These are phyloP conservation scores for Nothophytophthora sp. DNA, from an alignment of 352 stramenopile genomes.

Conservation along the genomic window DNA sequence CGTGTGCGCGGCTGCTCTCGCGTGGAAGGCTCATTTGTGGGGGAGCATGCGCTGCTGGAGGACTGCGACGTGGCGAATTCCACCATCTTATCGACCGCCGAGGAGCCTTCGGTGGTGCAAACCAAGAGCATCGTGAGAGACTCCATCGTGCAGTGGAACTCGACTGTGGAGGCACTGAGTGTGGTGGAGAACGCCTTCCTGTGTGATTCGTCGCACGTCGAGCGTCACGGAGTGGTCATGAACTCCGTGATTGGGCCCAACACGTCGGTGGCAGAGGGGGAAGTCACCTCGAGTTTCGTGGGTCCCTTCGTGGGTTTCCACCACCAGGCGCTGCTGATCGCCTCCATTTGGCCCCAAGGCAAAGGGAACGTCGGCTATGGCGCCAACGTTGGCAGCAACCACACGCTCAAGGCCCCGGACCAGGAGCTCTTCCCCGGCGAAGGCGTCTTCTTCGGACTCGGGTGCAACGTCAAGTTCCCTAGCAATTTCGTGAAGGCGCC, in stretches of 20 bases:
- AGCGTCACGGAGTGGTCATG: conserved; percentile 84
- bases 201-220: conserved; percentile 76
- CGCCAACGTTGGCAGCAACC: conserved; percentile 97
- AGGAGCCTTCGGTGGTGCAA: conserved; percentile 43
- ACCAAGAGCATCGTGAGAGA: conserved; percentile 68
- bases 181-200: conserved; percentile 73
- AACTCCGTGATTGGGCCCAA: conserved; percentile 88
- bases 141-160: conserved; percentile 74
- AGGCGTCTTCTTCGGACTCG: conserved; percentile 96
- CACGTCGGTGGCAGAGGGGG: conserved; percentile 85
- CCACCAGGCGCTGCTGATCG: conserved; percentile 93
- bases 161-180: conserved; percentile 60
- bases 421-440: conserved; percentile 93
- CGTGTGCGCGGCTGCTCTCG: conserved; percentile 62
- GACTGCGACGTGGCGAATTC: conserved; percentile 59
- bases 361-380: conserved; percentile 94
- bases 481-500: conserved; percentile 91
- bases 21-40: conserved; percentile 72
- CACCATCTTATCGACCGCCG: conserved; percentile 65
- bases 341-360: conserved; percentile 90
- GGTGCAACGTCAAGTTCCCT: conserved; percentile 94
- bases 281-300: conserved; percentile 91
- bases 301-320: conserved; percentile 96
- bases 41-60: conserved; percentile 49
- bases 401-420: conserved; percentile 92